Base-by-base conservation (phyloP, 2,329 filamentous ascomycete genomes). In the Sphaerulina vaccinii region DNA sequence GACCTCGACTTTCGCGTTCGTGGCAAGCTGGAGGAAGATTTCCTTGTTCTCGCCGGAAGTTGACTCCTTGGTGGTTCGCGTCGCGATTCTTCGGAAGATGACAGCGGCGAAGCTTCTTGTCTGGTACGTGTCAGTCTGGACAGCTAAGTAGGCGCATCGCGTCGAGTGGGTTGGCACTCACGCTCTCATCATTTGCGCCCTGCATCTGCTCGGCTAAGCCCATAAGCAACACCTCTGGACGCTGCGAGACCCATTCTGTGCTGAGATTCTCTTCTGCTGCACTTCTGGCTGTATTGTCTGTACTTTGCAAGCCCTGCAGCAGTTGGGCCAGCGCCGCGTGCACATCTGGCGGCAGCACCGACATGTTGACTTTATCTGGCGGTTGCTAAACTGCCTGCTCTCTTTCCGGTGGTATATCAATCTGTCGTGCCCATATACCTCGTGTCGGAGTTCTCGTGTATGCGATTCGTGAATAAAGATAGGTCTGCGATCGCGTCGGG, bases 131-230 rank as follows among this genome's bases (percentile, higher is more conserved):
- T 59, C 55, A 59, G 52, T 42, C 23, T 33, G 3, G 27, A 11
- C 9, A 10, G 11, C 29, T 13, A 18, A 47, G 3, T 21, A 27
- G 33, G 38, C 44, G 44, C 44, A 35, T 45, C 22, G 8, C 2
- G n/a, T 19, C 21, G 22, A 23, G 18, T 21, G 32, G 10, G 35
- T 13, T 33, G 39, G 13, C 47, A 74, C 81, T 72, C 79, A 93
- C 89, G 54, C 82, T 78, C 62, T 83, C 77, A 67, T 92, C 85
- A 62, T 83, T 81, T n/a, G 87, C 84, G 59, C 81, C 84, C 66
- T 88, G 84, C 63, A 96, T 85, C 74, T 97, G 92, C 75, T 97
- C 93, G 35, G 87, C 91, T 64, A 99, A 77, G 60, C 91, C 93
- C 87, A 97, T 93, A 68, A 99, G 76, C 62, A 97, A 79, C 63